These are phyloP conservation scores for Martensiomyces pterosporus DNA, from an alignment of 192 early-diverging fungal genomes.

Conservation along the genomic window DNA sequence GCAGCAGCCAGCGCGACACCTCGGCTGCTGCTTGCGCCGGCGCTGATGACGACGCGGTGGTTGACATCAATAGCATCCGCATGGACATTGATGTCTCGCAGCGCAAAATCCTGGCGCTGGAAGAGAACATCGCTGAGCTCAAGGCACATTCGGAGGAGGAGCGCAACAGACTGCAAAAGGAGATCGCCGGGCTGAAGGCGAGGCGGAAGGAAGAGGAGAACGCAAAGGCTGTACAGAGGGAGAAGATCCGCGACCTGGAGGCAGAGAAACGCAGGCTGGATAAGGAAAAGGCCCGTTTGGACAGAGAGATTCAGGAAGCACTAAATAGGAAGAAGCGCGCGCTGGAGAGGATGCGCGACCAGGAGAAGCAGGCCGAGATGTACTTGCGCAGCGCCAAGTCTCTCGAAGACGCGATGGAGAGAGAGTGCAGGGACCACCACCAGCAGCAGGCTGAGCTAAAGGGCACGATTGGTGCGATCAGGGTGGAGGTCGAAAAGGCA, in stretches of 20 bases:
- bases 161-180: slow-evolving; percentile 21
- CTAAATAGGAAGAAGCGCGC: slow-evolving; percentile 22
- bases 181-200: slow-evolving; percentile 21
- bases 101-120: slow-evolving; percentile 6
- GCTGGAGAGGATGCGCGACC: slow-evolving; percentile 17
- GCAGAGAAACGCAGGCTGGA: slow-evolving; percentile 36
- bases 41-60: slow-evolving; percentile 1
- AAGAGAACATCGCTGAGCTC: slow-evolving; percentile 13
- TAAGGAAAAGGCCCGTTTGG: slow-evolving; percentile 16
- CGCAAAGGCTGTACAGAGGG: slow-evolving; percentile 17
- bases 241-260: slow-evolving; percentile 32
- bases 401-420: slow-evolving; percentile 19
- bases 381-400: slow-evolving; percentile 19
- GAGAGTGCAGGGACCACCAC: slow-evolving; percentile 27
- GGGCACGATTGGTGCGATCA: slow-evolving; percentile 16
- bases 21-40: too few relatives aligned
- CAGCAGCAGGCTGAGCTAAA: slow-evolving; percentile 23
- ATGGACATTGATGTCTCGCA: slow-evolving; percentile 14
- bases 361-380: slow-evolving; percentile 14
- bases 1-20: slow-evolving; percentile 3
- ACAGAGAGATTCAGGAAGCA: slow-evolving; percentile 20
- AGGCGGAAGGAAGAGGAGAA: slow-evolving; percentile 31
- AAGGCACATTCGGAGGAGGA: slow-evolving; percentile 18
- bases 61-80: slow-evolving; percentile 10
- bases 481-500: slow-evolving; percentile 19